Evolutionary conservation across 495 filamentous ascomycete species (phyloP), one percentile per base, ranked within the genome.

Genomic region (Hyaloscypha variabilis): DNA sequence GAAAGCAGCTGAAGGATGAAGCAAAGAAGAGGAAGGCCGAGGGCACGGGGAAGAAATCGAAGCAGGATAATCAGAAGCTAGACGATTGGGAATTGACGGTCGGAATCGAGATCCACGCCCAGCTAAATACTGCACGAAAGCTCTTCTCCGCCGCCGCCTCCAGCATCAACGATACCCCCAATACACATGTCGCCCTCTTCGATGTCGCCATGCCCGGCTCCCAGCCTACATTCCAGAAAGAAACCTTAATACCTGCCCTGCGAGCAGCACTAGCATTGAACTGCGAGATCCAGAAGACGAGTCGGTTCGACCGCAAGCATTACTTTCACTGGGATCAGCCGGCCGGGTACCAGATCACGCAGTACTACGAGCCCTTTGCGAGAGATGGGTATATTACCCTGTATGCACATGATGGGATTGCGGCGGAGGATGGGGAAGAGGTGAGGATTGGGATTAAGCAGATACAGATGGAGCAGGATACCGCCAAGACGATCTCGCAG

Each of bases 321-420:
- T 99, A 99, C 74, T 97, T 97, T 77, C 96, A 97, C 77, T 94
- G 93, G 83, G 95, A 99, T 76, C 95, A 99, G 73, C 95, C 96
- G 8, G 81, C 89, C 0, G 95, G 95, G 0, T 99, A 98, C 76
- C 95, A 99, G 75, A 95, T 99, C 62, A 99, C 95, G 8, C 96
- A 99, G 72, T 98, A 93, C 77, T 97, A 86, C 70, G 84, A 92
- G 68, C 94, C 95, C 0, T 93, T 97, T 74, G 95, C 95, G 0
- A 80, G 81, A 62, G 79, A 93, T 70, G 96, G 95, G 26, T 77
- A 76, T 64, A 80, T 99, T 19, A 81, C 82, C 6, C 81, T 99
- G 0, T 86, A 82, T 64, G 76, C 85, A 21, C 82, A 92, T 71
- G 95, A 97, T 72, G 94, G 92, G 2, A 91, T 97, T 57, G 88